These are phyloP conservation scores for Saururus chinensis DNA, from an alignment of 164 flowering plant species.

Conservation along the genomic window DNA sequence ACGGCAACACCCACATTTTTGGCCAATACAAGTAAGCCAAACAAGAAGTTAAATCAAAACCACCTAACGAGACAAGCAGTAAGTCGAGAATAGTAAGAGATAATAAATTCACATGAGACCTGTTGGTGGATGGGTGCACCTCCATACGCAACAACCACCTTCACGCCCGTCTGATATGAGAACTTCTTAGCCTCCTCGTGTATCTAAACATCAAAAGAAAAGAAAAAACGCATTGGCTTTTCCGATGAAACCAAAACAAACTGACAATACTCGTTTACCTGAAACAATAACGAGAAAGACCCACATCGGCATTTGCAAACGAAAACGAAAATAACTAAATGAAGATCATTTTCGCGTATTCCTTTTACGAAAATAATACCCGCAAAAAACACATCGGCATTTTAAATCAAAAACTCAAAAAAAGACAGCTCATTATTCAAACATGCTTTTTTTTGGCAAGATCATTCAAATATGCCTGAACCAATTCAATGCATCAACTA, in stretches of 20 bases:
- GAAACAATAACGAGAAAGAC: background rate
- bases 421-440: too few relatives aligned
- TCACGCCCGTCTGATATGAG: conserved; percentile 46
- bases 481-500: too few relatives aligned
- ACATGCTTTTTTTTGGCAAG: too few relatives aligned
- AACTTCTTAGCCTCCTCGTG: conserved; percentile 60
- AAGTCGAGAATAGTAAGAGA: background rate
- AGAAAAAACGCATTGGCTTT: background rate
- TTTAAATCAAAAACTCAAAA: too few relatives aligned
- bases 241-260: background rate
- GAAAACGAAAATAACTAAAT: too few relatives aligned
- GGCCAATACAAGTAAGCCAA: background rate
- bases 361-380: too few relatives aligned
- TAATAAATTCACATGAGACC: conserved; percentile 16
- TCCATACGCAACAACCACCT: conserved; percentile 53
- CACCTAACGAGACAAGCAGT: background rate
- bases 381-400: too few relatives aligned
- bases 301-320: background rate
- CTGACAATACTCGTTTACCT: background rate
- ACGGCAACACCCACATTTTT: background rate
- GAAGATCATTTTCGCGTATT: too few relatives aligned
- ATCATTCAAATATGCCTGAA: too few relatives aligned
- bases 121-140: conserved; percentile 48
- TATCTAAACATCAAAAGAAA: conserved; percentile 19
- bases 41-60: background rate